phyloP scores from a whole-genome alignment of 371 early-diverging fungal species.

The Circinella umbellata region DNA sequence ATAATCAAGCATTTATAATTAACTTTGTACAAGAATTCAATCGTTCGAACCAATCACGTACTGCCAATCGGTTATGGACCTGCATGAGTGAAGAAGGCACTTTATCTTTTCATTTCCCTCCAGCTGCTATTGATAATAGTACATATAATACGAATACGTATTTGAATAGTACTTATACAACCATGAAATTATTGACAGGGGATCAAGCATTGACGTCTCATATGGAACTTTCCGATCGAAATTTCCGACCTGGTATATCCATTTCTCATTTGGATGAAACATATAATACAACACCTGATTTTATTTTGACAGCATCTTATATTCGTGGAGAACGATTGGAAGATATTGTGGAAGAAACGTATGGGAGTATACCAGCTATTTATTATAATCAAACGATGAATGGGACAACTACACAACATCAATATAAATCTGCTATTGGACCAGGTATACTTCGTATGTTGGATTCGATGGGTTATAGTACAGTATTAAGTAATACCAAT shows the following conservation, averaged over 20 bases:
- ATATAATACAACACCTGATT: slow-evolving; percentile 43
- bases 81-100: slow-evolving; percentile 37
- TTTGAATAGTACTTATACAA: slow-evolving; percentile 36
- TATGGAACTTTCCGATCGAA: slow-evolving; percentile 24
- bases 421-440: slow-evolving; percentile 47
- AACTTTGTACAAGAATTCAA: slow-evolving; percentile 46
- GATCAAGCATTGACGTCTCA: slow-evolving; percentile 24
- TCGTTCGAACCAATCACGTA: slow-evolving; percentile 33
- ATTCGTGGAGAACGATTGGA: slow-evolving; percentile 34
- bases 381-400: slow-evolving; percentile 26
- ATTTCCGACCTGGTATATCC: slow-evolving; percentile 44
- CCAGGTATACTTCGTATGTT: slow-evolving; percentile 51
- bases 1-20: slow-evolving; percentile 43
- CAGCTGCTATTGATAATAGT: slow-evolving; percentile 33
- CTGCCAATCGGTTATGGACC: slow-evolving; percentile 40
- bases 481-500: slow-evolving; percentile 41
- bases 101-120: slow-evolving; percentile 37
- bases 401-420: slow-evolving; percentile 20
- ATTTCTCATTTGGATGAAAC: slow-evolving; percentile 46
- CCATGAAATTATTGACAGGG: slow-evolving; percentile 45
- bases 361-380: slow-evolving; percentile 31
- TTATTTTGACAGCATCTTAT: slow-evolving; percentile 40
- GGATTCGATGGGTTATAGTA: slow-evolving; percentile 52
- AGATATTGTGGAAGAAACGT: slow-evolving; percentile 29
- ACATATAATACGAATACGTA: slow-evolving; percentile 37